Evolutionary conservation across 176 grass and related monocot species (phyloP).

Genomic region (Ensete glaucum): DNA sequence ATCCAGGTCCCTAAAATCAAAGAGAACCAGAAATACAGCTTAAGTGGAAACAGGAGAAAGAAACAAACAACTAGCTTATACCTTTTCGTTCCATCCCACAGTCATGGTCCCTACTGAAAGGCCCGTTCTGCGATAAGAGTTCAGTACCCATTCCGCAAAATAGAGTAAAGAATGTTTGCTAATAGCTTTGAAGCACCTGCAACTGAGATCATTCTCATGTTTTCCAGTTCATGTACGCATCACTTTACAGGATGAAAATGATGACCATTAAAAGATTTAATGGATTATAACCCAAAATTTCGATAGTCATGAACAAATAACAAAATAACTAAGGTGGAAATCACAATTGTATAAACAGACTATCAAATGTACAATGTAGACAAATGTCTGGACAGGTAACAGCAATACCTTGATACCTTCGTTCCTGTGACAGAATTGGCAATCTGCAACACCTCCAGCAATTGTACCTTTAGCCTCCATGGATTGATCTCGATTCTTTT

Average conservation of each 20-base stretch:
- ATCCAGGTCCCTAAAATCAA: conserved; percentile 56
- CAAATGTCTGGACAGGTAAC: not conserved
- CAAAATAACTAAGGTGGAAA: not conserved
- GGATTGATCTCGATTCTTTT: conserved; percentile 99
- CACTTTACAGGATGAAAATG: conserved; percentile 39
- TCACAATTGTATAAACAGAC: not conserved
- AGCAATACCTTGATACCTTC: conserved; percentile 62
- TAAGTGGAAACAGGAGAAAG: not conserved
- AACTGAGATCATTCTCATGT: conserved; percentile 85
- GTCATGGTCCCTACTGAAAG: conserved; percentile 95
- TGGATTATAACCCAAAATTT: not conserved
- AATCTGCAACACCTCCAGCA: conserved; percentile 92
- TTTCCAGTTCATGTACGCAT: conserved; percentile 72
- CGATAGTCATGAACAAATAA: not conserved
- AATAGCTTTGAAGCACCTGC: conserved; percentile 77
- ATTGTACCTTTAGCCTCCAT: conserved; percentile 75
- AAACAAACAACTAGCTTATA: conserved; percentile 6
- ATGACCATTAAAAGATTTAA: conserved; percentile 2
- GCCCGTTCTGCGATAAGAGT: conserved; percentile 68
- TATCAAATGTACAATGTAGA: not conserved
- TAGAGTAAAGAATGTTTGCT: conserved; percentile 77
- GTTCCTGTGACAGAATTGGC: conserved; percentile 95
- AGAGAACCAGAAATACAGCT: not conserved
- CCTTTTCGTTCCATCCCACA: conserved; percentile 91
- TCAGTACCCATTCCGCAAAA: conserved; percentile 60